Percentiles rank a stretch among this genome's conserved stretches.
Evolutionary conservation across 768 basidiomycete species (phyloP).

Genomic region (Mycena belliarum): DNA sequence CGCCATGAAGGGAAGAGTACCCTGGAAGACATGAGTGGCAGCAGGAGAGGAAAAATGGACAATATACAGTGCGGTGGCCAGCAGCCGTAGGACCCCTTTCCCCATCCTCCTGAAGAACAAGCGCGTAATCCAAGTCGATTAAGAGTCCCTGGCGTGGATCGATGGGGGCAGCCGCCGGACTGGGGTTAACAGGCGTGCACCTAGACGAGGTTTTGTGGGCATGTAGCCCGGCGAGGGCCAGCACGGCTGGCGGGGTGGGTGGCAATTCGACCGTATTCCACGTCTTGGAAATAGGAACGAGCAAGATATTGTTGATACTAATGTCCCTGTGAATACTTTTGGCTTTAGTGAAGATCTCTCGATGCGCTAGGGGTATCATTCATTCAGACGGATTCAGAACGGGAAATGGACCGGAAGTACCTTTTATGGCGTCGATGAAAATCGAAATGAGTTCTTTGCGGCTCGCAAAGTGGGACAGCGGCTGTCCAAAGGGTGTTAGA

Average conservation of each 20-base stretch:
- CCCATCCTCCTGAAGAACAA: background rate
- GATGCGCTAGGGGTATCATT: background rate
- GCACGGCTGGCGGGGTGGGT: background rate
- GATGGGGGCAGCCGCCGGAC: too few relatives aligned
- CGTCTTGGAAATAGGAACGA: background rate
- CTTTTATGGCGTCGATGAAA: constrained; percentile 2
- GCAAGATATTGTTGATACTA: constrained; percentile 11
- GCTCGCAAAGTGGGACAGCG: background rate
- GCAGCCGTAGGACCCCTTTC: background rate
- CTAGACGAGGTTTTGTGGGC: background rate
- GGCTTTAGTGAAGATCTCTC: background rate
- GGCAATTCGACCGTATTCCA: background rate
- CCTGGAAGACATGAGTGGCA: too few relatives aligned
- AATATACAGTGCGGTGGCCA: background rate
- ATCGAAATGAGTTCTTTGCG: constrained; percentile 1
- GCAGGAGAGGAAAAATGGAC: background rate
- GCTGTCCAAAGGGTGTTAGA: background rate
- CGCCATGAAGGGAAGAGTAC: constrained; percentile 11
- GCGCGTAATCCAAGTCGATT: constrained; percentile 6
- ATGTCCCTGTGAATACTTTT: constrained; percentile 5
- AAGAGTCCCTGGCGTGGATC: background rate
- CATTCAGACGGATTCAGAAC: background rate
- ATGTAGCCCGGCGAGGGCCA: background rate
- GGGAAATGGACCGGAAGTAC: background rate
- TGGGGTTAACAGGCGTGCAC: too few relatives aligned